Conservation (phyloP, 1,139 yeast species). For the Candida buenavistaensis region DNA sequence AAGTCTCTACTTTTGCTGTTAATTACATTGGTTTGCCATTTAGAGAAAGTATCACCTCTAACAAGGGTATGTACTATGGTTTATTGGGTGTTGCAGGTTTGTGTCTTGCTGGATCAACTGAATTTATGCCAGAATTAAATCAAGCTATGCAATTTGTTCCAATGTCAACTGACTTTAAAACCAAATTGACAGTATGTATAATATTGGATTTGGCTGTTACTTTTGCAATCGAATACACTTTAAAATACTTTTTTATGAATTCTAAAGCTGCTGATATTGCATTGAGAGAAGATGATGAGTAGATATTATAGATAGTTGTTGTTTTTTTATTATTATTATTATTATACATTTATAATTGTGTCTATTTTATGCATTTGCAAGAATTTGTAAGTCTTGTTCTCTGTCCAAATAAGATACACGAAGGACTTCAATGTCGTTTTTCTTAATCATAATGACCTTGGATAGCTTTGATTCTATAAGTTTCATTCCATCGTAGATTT, state of each 20-base stretch:
- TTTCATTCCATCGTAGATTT: constrained; percentile 30
- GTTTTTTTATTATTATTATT: neutral
- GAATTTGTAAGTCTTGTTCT: constrained; percentile 22
- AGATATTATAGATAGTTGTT: constrained; percentile 6
- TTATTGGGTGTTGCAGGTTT: constrained; percentile 85
- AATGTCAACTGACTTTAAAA: constrained; percentile 73
- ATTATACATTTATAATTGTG: neutral
- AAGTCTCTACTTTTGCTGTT: constrained; percentile 96
- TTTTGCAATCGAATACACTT: constrained; percentile 74
- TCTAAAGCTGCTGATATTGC: constrained; percentile 93
- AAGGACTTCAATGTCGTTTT: constrained; percentile 28
- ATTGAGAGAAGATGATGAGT: constrained; percentile 30
- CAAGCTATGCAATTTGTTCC: constrained; percentile 90
- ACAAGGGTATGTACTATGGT: constrained; percentile 97
- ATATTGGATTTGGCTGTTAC: constrained; percentile 74
- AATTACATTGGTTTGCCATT: constrained; percentile 98
- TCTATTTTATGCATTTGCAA: constrained; percentile 7
- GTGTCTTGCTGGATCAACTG: constrained; percentile 91
- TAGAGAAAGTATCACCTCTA: constrained; percentile 85
- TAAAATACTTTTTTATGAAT: constrained; percentile 87
- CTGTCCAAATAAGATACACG: constrained; percentile 29
- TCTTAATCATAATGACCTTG: constrained; percentile 17
- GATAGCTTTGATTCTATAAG: constrained; percentile 20
- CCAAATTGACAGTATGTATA: constrained; percentile 72
- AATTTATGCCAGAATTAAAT: constrained; percentile 90